Evolutionary conservation across 2,329 filamentous ascomycete genomes (phyloP).

Genomic region (Alternaria angustiovoidea): DNA sequence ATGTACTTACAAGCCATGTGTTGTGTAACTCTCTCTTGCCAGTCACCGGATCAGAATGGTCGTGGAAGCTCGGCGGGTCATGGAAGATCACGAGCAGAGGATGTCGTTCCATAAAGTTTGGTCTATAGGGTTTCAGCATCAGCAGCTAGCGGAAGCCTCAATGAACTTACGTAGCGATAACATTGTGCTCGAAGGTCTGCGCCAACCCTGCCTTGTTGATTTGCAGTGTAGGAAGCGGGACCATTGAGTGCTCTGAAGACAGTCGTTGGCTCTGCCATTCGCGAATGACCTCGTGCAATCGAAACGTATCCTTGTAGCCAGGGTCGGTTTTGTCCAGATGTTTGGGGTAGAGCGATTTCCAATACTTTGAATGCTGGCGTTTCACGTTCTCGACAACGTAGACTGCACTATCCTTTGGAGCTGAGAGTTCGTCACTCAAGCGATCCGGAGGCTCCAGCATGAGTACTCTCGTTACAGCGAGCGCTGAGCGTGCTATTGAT

Average conservation of each 20-base stretch:
- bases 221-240: conserved; percentile 74
- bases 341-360: conserved; percentile 85
- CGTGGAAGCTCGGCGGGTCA: conserved; percentile 69
- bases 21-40: conserved; percentile 83
- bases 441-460: conserved; percentile 91
- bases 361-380: conserved; percentile 71
- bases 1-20: conserved; percentile 78
- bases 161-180: conserved; percentile 72
- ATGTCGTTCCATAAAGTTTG: conserved; percentile 69
- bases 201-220: conserved; percentile 78
- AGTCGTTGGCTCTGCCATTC: conserved; percentile 76
- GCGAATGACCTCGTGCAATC: conserved; percentile 82
- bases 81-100: conserved; percentile 88
- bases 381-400: conserved; percentile 66
- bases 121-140: conserved; percentile 51
- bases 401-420: conserved; percentile 61
- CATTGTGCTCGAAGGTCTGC: conserved; percentile 84
- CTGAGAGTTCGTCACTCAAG: conserved; percentile 55
- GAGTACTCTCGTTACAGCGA: conserved; percentile 88
- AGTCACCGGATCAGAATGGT: conserved; percentile 60
- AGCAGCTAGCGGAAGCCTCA: neutral
- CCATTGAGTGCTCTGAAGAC: conserved; percentile 77
- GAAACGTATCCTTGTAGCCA: conserved; percentile 51
- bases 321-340: conserved; percentile 48
- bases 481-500: conserved; percentile 90